Evolutionary conservation across 805 yeast genomes (phyloP), one percentile per base, ranked within the genome.

Genomic region (Hanseniaspora pseudoguilliermondii): DNA sequence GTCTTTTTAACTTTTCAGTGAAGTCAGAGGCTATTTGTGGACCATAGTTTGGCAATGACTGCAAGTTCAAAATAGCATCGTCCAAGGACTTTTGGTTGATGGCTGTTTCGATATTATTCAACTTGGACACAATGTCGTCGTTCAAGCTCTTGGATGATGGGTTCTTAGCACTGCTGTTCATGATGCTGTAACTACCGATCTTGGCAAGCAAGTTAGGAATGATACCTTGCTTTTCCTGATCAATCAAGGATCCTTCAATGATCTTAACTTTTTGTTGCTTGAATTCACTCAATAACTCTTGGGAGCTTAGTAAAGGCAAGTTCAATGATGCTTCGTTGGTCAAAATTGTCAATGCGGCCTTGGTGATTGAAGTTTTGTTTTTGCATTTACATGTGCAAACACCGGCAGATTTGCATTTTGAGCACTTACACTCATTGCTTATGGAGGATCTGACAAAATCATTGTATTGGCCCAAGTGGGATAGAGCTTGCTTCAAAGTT

Each of bases 11-110:
- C 68, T 88, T 95, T 34, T 74, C 73, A 36, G 93, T 80, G 97
- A 97, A 93, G 67, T 88, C 96, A 62, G 81, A 80, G 40, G 97
- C 93, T 63, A 93, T 76, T 66, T 79, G 79, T 76, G 95, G 83
- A 39, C 93, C 80, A 96, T 96, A 87, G 42, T 97, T 97, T 70
- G 86, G 85, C 70, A 93, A 77, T 60, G 80, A 77, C 60, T 95
- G 83, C 55, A 84, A 93, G 70, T 90, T 96, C 66, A 90, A 95
- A 29, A 93, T 95, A 16, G 98, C 98, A 59, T 78, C 78, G 66
- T 84, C 88, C 63, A 93, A 77, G 59, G 85, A 81, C 57, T 91
- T 89, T 9, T 46, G 23, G 38, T 46, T 46, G 23, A 46, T 27
- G 10, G 32, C 27, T 16, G 38, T 46, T 32, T 46, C 48, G 16